Percentiles rank a stretch among this genome's conserved stretches.
phyloP scores from a whole-genome alignment of 345 rosid species.

The Gossypium australe region DNA sequence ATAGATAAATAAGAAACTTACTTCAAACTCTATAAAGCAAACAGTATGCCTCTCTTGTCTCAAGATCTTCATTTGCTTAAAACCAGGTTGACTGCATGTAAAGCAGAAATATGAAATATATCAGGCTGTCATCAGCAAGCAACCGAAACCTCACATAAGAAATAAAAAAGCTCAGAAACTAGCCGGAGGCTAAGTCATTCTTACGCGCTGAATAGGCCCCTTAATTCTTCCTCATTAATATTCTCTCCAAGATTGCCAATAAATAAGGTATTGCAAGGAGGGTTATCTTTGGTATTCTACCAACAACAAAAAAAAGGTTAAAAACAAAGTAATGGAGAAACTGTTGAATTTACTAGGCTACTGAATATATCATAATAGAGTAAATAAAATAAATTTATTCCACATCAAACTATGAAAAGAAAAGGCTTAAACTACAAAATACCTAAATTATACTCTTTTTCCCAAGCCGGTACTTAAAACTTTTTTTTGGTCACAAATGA shows the following conservation, averaged over 20 bases:
- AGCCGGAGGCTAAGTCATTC: slow-evolving; percentile 29
- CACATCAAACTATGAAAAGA: background rate
- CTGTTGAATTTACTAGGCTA: background rate
- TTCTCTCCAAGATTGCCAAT: slow-evolving; percentile 98
- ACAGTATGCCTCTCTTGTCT: slow-evolving; percentile 99
- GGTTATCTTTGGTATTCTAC: slow-evolving; percentile 96
- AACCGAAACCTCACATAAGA: background rate
- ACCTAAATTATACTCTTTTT: too few species aligned
- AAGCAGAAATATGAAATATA: slow-evolving; percentile 19
- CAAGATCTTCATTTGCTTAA: slow-evolving; percentile 94
- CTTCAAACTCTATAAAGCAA: slow-evolving; percentile 98
- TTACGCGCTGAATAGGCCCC: slow-evolving; percentile 86
- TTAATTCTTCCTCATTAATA: slow-evolving; percentile 89
- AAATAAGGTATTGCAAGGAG: slow-evolving; percentile 94
- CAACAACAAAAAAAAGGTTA: background rate
- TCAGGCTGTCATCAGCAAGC: slow-evolving; percentile 7
- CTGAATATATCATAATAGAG: background rate
- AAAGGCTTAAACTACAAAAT: too few species aligned
- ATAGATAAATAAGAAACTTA: slow-evolving; percentile 24
- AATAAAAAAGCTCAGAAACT: background rate
- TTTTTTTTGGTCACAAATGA: too few species aligned
- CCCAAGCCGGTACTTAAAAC: too few species aligned
- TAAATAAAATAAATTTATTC: background rate
- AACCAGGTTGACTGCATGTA: slow-evolving; percentile 86
- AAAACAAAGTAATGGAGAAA: background rate